phyloP scores from a whole-genome alignment of 371 early-diverging fungal species.

The Entomophthora muscae region DNA sequence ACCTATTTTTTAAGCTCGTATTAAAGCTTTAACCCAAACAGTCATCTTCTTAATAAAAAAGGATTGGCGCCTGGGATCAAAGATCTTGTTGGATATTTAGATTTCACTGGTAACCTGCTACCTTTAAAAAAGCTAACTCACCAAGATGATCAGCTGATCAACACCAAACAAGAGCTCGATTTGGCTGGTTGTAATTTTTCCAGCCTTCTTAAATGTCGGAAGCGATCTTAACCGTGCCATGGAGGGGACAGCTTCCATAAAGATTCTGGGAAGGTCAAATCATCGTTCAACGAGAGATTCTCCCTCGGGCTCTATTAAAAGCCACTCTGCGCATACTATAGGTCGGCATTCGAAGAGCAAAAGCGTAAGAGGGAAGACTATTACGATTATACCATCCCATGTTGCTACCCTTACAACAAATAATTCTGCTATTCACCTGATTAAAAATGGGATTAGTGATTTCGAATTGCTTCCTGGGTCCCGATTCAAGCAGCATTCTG shows the following conservation, averaged over 20 bases:
- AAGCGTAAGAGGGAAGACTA: neutral
- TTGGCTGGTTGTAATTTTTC: conserved; percentile 56
- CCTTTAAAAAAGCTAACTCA: neutral
- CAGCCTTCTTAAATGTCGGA: conserved; percentile 62
- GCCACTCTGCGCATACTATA: neutral
- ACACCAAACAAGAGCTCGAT: conserved; percentile 69
- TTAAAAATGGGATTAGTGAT: conserved; percentile 5
- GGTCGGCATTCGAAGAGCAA: neutral
- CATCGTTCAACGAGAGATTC: neutral
- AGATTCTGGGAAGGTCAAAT: conserved; percentile 11
- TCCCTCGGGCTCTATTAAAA: neutral
- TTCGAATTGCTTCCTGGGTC: neutral
- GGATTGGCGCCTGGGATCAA: conserved; percentile 84
- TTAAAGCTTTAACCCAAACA: conserved; percentile 11
- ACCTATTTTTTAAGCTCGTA: neutral
- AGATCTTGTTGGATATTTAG: conserved; percentile 76
- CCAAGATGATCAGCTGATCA: conserved; percentile 58
- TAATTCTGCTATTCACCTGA: conserved; percentile 3
- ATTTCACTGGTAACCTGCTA: conserved; percentile 55
- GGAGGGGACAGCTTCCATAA: conserved; percentile 24
- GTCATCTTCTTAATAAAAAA: conserved; percentile 72
- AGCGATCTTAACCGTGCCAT: conserved; percentile 41
- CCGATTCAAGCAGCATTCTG: no score
- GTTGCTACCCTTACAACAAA: conserved; percentile 4
- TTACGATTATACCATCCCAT: conserved; percentile 5